A percentile compares a stretch with the other conserved stretches of the same genome.
phyloP scores from a whole-genome alignment of 1,139 yeast species.

The Pichia sp. region DNA sequence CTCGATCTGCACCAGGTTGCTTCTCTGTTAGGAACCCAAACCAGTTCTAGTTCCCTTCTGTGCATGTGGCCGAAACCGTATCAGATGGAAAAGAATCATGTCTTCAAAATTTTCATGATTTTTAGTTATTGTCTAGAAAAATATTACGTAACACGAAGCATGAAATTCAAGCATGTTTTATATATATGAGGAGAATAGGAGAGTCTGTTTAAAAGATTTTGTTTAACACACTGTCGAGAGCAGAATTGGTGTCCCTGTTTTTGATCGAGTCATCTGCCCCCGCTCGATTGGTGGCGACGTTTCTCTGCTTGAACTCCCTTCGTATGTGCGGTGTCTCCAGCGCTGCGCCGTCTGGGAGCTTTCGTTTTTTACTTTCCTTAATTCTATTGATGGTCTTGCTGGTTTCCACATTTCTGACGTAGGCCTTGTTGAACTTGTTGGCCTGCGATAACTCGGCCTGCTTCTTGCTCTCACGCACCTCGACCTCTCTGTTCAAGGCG shows the following conservation, averaged over 20 bases:
- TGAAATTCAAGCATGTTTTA: not conserved
- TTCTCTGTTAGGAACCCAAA: too few relatives aligned
- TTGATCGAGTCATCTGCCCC: conserved; percentile 52
- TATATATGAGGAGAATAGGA: too few relatives aligned
- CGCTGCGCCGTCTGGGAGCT: conserved; percentile 15
- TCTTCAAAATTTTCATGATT: not conserved
- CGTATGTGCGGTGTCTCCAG: conserved; percentile 36
- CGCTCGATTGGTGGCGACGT: conserved; percentile 61
- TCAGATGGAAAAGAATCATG: not conserved
- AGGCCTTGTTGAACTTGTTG: conserved; percentile 77
- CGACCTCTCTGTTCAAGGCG: conserved; percentile 88
- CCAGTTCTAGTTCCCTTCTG: too few relatives aligned
- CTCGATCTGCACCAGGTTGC: too few relatives aligned
- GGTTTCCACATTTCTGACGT: conserved; percentile 77
- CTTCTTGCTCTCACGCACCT: conserved; percentile 79
- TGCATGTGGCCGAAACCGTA: too few relatives aligned
- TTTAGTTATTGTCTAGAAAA: not conserved
- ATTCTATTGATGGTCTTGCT: conserved; percentile 77
- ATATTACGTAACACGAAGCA: not conserved
- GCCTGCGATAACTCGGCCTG: conserved; percentile 88
- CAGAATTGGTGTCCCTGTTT: conserved; percentile 37
- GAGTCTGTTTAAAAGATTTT: conserved; percentile 31
- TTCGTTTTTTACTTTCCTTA: conserved; percentile 35
- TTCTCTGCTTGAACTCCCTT: conserved; percentile 60
- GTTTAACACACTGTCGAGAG: conserved; percentile 43